phyloP scores from a whole-genome alignment of 768 basidiomycete genomes.

The Mrakia hoshinonis region DNA sequence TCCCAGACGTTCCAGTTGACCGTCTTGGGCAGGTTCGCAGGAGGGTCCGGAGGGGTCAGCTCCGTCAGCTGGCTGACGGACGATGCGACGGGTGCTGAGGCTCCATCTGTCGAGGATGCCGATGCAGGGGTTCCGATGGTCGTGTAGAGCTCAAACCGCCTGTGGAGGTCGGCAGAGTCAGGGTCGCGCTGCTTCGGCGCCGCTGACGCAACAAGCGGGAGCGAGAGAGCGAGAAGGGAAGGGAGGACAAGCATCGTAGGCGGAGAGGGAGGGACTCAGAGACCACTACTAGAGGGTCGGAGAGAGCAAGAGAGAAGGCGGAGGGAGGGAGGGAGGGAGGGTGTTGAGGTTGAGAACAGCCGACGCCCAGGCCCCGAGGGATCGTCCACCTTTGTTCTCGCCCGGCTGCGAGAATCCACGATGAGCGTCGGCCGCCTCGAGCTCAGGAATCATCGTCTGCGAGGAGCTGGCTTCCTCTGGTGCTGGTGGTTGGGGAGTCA shows the following conservation, averaged over 20 bases:
- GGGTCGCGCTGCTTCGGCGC: too few species aligned
- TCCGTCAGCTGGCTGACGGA: not conserved
- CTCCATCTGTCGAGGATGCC: not conserved
- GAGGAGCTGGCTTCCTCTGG: too few species aligned
- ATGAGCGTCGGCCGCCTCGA: too few species aligned
- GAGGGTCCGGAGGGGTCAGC: not conserved
- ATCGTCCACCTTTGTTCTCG: too few species aligned
- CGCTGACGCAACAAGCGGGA: not conserved
- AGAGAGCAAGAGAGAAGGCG: not conserved
- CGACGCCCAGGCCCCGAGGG: too few species aligned
- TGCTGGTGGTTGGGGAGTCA: too few species aligned
- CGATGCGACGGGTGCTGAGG: not conserved
- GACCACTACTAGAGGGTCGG: not conserved
- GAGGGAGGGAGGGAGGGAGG: not conserved
- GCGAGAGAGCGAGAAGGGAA: not conserved
- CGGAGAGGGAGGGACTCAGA: not conserved
- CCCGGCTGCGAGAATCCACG: too few species aligned
- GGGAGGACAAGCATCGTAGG: not conserved
- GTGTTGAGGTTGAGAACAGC: too few species aligned
- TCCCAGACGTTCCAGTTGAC: conserved; percentile 2
- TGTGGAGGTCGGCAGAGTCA: not conserved
- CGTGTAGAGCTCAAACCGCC: conserved; percentile 24
- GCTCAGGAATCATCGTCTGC: too few species aligned
- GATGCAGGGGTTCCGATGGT: not conserved
- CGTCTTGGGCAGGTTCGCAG: not conserved